A percentile compares a stretch with the other conserved stretches of the same genome.
Conservation (phyloP, 345 rosid genomes). For the Gynandropsis gynandra region DNA sequence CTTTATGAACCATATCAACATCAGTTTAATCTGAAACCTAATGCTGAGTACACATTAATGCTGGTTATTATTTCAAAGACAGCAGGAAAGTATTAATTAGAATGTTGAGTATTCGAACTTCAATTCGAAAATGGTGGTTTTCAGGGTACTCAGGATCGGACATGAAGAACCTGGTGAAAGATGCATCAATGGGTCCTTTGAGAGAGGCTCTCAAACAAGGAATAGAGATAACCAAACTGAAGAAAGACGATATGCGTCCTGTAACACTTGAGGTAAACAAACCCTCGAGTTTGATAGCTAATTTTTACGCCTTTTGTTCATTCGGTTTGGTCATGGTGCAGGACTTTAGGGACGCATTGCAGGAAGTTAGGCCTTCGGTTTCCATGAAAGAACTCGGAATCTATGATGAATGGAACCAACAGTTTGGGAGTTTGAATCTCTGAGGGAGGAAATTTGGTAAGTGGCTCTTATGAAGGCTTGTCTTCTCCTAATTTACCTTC, state of each 20-base stretch:
- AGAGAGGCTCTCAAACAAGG: slow-evolving; percentile 90
- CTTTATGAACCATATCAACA: neutral
- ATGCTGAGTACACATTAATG: no score
- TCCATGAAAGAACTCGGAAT: slow-evolving; percentile 65
- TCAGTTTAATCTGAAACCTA: no score
- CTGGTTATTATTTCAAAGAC: no score
- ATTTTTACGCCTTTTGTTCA: slow-evolving; percentile 1
- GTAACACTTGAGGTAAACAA: slow-evolving; percentile 62
- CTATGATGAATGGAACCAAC: slow-evolving; percentile 83
- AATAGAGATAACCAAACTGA: slow-evolving; percentile 66
- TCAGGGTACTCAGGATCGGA: slow-evolving; percentile 96
- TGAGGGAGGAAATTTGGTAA: slow-evolving; percentile 21
- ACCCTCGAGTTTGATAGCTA: neutral
- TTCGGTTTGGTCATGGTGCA: slow-evolving; percentile 19
- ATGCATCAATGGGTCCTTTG: slow-evolving; percentile 95
- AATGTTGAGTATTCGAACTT: no score
- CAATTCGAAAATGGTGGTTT: no score
- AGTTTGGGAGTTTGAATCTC: slow-evolving; percentile 77
- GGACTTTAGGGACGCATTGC: slow-evolving; percentile 76
- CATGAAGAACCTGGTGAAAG: slow-evolving; percentile 95
- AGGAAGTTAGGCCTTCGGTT: slow-evolving; percentile 92
- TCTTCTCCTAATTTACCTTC: no score
- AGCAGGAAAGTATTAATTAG: no score
- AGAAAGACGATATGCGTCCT: slow-evolving; percentile 76
- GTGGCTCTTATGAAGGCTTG: no score